phyloP scores from a whole-genome alignment of 1,139 yeast genomes.

The Scheffersomyces insectosa region DNA sequence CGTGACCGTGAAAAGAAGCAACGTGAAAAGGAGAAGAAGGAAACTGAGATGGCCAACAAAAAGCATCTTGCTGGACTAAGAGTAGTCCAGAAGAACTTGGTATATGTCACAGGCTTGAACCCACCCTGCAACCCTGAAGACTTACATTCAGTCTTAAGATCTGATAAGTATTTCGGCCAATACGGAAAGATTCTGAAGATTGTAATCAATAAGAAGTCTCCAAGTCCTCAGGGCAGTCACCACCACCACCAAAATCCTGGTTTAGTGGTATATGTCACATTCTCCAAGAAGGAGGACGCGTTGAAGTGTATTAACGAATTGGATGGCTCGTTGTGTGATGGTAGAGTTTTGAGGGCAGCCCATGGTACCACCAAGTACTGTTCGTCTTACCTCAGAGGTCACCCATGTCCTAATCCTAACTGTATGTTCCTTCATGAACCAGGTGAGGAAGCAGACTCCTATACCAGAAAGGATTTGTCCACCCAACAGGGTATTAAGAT shows the following conservation, averaged over 20 bases:
- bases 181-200: slow-evolving; percentile 94
- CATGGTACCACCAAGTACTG: slow-evolving; percentile 99
- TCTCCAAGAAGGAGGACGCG: slow-evolving; percentile 91
- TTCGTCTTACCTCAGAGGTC: slow-evolving; percentile 90
- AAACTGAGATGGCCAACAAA: slow-evolving; percentile 82
- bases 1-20: slow-evolving; percentile 86
- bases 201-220: slow-evolving; percentile 82
- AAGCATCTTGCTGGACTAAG: slow-evolving; percentile 96
- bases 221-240: slow-evolving; percentile 36
- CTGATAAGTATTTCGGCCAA: slow-evolving; percentile 96
- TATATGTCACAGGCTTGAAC: slow-evolving; percentile 92
- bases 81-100: slow-evolving; percentile 95
- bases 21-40: slow-evolving; percentile 89
- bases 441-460: slow-evolving; percentile 98
- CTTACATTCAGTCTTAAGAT: slow-evolving; percentile 76
- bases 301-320: slow-evolving; percentile 88
- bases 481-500: slow-evolving; percentile 74
- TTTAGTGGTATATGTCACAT: slow-evolving; percentile 94
- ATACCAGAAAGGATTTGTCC: slow-evolving; percentile 88
- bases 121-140: slow-evolving; percentile 92
- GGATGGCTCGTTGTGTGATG: slow-evolving; percentile 93
- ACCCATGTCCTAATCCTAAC: slow-evolving; percentile 96
- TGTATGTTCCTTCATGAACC: slow-evolving; percentile 99
- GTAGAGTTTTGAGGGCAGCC: slow-evolving; percentile 84
- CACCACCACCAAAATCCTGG: slow-evolving; percentile 64